These are phyloP conservation scores for Cantharellus cinnabarinus DNA, from an alignment of 768 basidiomycete genomes.

Conservation along the genomic window DNA sequence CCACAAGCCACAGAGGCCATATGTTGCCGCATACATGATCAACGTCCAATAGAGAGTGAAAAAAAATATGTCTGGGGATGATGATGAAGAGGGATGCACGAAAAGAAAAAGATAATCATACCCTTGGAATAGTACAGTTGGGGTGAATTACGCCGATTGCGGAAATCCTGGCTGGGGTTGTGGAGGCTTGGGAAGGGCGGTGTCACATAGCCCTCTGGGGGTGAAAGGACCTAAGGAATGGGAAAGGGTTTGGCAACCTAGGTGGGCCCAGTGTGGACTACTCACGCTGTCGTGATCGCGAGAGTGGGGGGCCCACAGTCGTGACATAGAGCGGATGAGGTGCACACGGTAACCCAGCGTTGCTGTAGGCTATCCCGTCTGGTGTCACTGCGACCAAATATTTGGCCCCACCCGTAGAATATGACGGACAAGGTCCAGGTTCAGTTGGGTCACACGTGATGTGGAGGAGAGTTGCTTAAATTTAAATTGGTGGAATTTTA, in stretches of 20 bases:
- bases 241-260: neutral
- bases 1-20: conserved; percentile 4
- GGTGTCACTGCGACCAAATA: no score
- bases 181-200: conserved; percentile 5
- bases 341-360: no score
- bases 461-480: no score
- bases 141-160: neutral
- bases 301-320: neutral
- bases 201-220: conserved; percentile 6
- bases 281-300: neutral
- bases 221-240: conserved; percentile 3
- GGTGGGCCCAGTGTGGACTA: neutral
- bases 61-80: conserved; percentile 3
- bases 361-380: no score
- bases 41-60: conserved; percentile 9
- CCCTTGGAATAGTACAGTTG: conserved; percentile 6
- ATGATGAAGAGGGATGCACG: neutral
- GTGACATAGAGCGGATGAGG: no score
- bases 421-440: no score
- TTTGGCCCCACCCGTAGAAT: no score
- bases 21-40: conserved; percentile 6
- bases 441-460: no score
- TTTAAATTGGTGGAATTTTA: no score
- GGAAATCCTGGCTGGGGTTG: conserved; percentile 5
- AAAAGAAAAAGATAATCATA: neutral